Conservation (phyloP, 1,284 basidiomycete genomes). For the Ustilago shanxiensis region DNA sequence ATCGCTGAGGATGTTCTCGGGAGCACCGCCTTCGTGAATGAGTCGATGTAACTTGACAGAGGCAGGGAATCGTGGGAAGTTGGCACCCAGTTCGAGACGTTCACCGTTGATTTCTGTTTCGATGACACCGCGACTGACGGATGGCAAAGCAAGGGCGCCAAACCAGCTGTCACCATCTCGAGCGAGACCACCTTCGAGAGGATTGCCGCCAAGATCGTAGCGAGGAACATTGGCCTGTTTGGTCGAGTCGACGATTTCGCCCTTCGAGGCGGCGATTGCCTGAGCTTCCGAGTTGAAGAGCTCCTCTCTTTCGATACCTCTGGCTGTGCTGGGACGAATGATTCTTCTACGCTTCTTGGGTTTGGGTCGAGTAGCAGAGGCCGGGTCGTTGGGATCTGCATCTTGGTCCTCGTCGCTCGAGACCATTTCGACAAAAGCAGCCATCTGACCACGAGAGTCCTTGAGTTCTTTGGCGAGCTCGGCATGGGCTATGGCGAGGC, state of each 20-base stretch:
- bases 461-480: slow-evolving; percentile 59
- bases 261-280: slow-evolving; percentile 49
- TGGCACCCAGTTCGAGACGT: slow-evolving; percentile 62
- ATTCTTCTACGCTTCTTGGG: slow-evolving; percentile 48
- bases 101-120: slow-evolving; percentile 66
- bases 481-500: slow-evolving; percentile 62
- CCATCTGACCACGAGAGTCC: slow-evolving; percentile 41
- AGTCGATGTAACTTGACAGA: slow-evolving; percentile 62
- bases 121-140: slow-evolving; percentile 62
- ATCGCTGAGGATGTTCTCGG: slow-evolving; percentile 56
- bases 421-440: slow-evolving; percentile 46
- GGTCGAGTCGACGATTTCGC: slow-evolving; percentile 50
- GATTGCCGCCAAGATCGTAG: slow-evolving; percentile 53
- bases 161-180: slow-evolving; percentile 65
- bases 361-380: slow-evolving; percentile 26
- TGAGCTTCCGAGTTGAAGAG: slow-evolving; percentile 58
- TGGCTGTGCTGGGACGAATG: slow-evolving; percentile 48
- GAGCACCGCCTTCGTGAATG: slow-evolving; percentile 66
- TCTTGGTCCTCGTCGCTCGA: slow-evolving; percentile 51
- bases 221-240: slow-evolving; percentile 28
- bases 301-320: slow-evolving; percentile 64
- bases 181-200: slow-evolving; percentile 63
- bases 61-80: slow-evolving; percentile 63
- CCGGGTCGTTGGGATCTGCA: slow-evolving; percentile 23
- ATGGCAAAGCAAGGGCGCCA: slow-evolving; percentile 65